Evolutionary conservation across 352 stramenopile genomes (phyloP).

Genomic region (Phytopythium helicoides): DNA sequence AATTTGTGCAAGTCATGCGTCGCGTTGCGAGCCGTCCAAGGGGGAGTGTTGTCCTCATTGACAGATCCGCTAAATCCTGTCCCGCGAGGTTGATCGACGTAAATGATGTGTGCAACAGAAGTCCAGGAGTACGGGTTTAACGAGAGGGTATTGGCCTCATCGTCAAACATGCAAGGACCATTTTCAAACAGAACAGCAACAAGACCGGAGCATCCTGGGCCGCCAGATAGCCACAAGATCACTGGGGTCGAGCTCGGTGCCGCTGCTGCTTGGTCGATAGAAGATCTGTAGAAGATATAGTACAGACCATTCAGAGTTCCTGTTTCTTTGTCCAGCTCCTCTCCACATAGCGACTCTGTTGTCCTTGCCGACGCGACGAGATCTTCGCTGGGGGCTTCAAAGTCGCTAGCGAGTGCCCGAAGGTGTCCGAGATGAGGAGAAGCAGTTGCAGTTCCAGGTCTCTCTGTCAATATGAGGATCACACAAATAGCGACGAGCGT

Average conservation of each 20-base stretch:
- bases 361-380: not conserved
- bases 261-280: constrained; percentile 5
- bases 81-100: constrained; percentile 93
- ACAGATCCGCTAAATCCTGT: constrained; percentile 56
- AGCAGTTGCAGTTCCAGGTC: not conserved
- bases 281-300: constrained; percentile 75
- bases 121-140: constrained; percentile 96
- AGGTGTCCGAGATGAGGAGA: constrained; percentile 1
- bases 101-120: constrained; percentile 93
- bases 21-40: constrained; percentile 54
- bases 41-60: constrained; percentile 3
- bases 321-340: constrained; percentile 52
- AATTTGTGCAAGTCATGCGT: constrained; percentile 47
- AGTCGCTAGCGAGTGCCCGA: constrained; percentile 25
- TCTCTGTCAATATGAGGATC: too few relatives aligned
- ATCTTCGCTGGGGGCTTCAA: constrained; percentile 1
- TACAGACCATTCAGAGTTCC: constrained; percentile 64
- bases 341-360: constrained; percentile 53
- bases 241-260: constrained; percentile 58
- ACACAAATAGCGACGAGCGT: too few relatives aligned
- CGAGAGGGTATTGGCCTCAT: constrained; percentile 39
- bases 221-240: constrained; percentile 96
- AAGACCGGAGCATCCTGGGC: constrained; percentile 93
- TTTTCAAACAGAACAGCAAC: constrained; percentile 95
- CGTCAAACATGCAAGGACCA: constrained; percentile 91